Base-by-base conservation (phyloP, 2,329 filamentous ascomycete species). In the Verticillium zaregamsianum region DNA sequence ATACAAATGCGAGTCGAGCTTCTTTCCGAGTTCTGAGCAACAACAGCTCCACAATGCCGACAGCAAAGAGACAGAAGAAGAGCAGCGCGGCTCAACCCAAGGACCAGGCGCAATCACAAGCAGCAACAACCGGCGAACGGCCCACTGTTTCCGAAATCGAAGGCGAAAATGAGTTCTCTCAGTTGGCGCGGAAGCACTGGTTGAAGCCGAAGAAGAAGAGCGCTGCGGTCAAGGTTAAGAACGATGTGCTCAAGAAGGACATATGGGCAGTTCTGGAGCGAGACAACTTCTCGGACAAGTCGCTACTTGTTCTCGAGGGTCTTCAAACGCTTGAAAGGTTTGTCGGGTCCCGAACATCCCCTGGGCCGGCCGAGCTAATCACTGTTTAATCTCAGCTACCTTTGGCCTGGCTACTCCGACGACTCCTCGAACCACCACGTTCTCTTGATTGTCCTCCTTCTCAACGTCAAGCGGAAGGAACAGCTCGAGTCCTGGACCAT, bases 341-440 rank as follows among this genome's bases (percentile, higher is more conserved):
- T 23, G 77, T 65, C 37, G 40, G 15, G 20, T 7, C 12, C 20
- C 2, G 15, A 15, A 11, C 3, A 23, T 11, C 11, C 11, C n/a
- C 1, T 32, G n/a, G 3, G 5, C 15, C 39, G 5, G 20, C 45
- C 20, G 59, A 49, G 61, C 72, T 76, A 62, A 76, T 65, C 35
- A 23, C 45, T 12, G 15, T 37, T 9, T 49, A 59, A 52, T 55
- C 62, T 64, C 64, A 91, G 92, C 71, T 98, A 96, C 72, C 83
- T 99, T 32, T 99, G 95, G 95, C 95, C 95, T 55, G 92, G 90
- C 59, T 99, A 96, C 73, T 88, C 85, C 14, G 91, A 96, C 66
- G 88, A 95, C 69, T 87, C 92, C 4, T 96, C 94, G 35, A 96
- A 99, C 74, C 89, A 93, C 70, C 94, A 99, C 74, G 90, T 97